A percentile compares a stretch with the other conserved stretches of the same genome.
phyloP scores from a whole-genome alignment of 768 basidiomycete species.

The Ramaria sp. region DNA sequence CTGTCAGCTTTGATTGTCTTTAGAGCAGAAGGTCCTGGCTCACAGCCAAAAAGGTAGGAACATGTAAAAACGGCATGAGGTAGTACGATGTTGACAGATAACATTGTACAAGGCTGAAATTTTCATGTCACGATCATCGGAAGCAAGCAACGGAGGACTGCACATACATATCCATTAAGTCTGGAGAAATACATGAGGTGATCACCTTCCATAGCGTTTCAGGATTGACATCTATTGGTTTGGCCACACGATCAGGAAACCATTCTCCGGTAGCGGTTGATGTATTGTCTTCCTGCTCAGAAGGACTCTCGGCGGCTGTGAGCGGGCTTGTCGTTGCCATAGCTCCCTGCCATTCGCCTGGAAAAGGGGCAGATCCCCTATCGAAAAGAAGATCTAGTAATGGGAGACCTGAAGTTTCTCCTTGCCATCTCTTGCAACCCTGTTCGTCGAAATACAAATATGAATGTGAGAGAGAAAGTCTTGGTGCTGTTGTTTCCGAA shows the following conservation, averaged over 20 bases:
- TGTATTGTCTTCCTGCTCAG: slow-evolving; percentile 8
- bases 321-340: slow-evolving; percentile 10
- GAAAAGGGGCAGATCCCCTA: slow-evolving; percentile 33
- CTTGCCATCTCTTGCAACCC: slow-evolving; percentile 83
- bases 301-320: not conserved
- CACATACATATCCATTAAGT: slow-evolving; percentile 84
- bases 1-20: not conserved
- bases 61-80: slow-evolving; percentile 83
- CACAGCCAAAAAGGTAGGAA: slow-evolving; percentile 78
- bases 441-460: slow-evolving; percentile 85
- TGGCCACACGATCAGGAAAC: slow-evolving; percentile 76
- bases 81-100: slow-evolving; percentile 91
- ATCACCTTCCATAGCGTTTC: slow-evolving; percentile 81
- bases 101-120: slow-evolving; percentile 59
- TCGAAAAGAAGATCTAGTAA: slow-evolving; percentile 78
- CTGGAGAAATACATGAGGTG: slow-evolving; percentile 76
- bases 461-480: slow-evolving; percentile 59
- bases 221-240: slow-evolving; percentile 72
- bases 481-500: slow-evolving; percentile 11
- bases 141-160: slow-evolving; percentile 12
- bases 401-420: slow-evolving; percentile 86
- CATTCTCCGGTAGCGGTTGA: slow-evolving; percentile 34
- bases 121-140: slow-evolving; percentile 10
- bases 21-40: slow-evolving; percentile 16
- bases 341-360: slow-evolving; percentile 23